Percentiles rank a stretch among this genome's conserved stretches.
These are phyloP conservation scores for Ceratobasidium sp. DNA, from an alignment of 1,284 basidiomycete species.

Conservation along the genomic window DNA sequence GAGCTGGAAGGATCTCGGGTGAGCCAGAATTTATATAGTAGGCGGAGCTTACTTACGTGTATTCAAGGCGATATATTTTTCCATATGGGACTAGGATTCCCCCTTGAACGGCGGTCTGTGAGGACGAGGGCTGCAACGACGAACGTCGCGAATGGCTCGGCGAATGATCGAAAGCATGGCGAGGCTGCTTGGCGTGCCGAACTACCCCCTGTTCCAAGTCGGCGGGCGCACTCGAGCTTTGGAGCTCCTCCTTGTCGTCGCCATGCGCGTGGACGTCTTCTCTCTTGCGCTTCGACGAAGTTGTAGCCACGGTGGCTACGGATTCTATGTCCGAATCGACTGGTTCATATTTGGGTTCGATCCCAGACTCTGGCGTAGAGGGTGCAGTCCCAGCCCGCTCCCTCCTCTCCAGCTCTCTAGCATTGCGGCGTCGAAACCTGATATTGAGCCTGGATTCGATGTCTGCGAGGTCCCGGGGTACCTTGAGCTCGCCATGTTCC, in stretches of 20 bases:
- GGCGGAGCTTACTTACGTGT: conserved; percentile 6
- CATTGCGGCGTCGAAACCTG: conserved; percentile 18
- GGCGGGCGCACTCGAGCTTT: not conserved
- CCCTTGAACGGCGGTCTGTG: not conserved
- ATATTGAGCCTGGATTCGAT: conserved; percentile 11
- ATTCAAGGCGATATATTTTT: not conserved
- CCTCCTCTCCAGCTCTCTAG: not conserved
- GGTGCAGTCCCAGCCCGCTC: not conserved
- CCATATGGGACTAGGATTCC: not conserved
- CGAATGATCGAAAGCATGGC: not conserved
- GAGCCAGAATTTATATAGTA: not conserved
- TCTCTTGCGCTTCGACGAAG: not conserved
- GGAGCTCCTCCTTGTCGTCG: not conserved
- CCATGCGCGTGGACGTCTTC: conserved; percentile 10
- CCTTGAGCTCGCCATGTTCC: conserved; percentile 11
- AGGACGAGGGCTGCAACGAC: too few species aligned
- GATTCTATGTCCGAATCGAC: not conserved
- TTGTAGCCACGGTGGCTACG: not conserved
- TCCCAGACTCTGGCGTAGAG: not conserved
- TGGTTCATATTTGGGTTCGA: not conserved
- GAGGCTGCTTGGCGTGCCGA: not conserved
- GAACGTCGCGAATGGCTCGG: conserved; percentile 8
- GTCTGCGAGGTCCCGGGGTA: not conserved
- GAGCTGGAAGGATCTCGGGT: not conserved
- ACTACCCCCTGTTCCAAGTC: not conserved